phyloP scores from a whole-genome alignment of 805 yeast species.

The Kuraishia molischiana region DNA sequence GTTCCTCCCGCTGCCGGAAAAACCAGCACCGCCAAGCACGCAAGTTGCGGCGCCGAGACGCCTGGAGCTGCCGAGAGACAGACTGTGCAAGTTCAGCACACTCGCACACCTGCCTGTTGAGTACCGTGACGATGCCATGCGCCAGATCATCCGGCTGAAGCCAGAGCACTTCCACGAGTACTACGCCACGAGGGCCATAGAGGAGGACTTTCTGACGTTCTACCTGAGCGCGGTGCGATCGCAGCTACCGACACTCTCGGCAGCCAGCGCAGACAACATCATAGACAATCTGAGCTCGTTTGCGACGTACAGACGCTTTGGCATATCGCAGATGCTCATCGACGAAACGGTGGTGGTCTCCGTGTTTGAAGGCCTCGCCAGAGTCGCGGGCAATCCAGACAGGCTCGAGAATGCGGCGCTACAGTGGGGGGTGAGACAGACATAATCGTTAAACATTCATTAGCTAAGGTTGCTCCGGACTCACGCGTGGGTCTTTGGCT shows the following conservation, averaged over 20 bases:
- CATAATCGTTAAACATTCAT: too few relatives aligned
- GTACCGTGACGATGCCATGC: not conserved
- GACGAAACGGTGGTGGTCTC: not conserved
- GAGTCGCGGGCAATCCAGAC: not conserved
- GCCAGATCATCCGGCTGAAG: not conserved
- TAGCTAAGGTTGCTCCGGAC: too few relatives aligned
- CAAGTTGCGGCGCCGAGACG: not conserved
- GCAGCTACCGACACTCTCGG: not conserved
- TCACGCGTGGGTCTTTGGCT: constrained; percentile 12
- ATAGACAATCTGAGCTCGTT: not conserved
- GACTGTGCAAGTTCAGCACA: not conserved
- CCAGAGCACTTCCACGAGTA: not conserved
- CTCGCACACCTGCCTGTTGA: not conserved
- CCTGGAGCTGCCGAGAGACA: not conserved
- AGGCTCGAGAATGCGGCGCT: too few relatives aligned
- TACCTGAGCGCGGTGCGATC: constrained; percentile 29
- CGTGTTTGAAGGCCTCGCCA: not conserved
- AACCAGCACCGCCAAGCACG: not conserved
- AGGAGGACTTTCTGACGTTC: constrained; percentile 35
- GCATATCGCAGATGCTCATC: not conserved
- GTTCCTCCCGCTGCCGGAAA: not conserved
- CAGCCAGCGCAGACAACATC: too few relatives aligned
- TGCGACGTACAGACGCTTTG: not conserved
- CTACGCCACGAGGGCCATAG: constrained; percentile 23
- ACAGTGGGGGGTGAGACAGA: too few relatives aligned